phyloP scores from a whole-genome alignment of 768 basidiomycete species.

The Neoboletus brunneissimus region DNA sequence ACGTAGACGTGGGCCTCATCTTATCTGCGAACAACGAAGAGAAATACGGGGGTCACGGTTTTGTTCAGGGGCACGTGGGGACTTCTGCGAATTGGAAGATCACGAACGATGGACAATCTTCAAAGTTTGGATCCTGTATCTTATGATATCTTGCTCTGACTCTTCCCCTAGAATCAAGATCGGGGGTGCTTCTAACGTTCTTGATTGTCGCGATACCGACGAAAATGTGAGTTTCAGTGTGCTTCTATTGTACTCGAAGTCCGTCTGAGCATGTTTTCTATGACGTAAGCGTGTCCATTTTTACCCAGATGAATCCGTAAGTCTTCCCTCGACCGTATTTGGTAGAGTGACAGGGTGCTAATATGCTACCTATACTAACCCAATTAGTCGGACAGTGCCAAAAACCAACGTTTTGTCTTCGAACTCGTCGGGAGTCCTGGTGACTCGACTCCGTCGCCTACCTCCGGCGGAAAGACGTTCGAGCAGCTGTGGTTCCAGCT shows the following conservation, averaged over 20 bases:
- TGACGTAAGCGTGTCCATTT: neutral
- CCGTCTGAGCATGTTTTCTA: neutral
- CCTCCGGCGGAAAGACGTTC: neutral
- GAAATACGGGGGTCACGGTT: neutral
- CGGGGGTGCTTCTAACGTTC: neutral
- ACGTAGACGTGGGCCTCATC: neutral
- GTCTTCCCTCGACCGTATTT: neutral
- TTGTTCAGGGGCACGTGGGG: neutral
- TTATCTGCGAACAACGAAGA: neutral
- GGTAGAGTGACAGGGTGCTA: no score
- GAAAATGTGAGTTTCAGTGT: neutral
- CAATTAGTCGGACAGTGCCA: neutral
- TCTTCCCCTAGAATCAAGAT: neutral
- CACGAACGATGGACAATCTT: neutral
- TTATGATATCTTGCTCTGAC: neutral
- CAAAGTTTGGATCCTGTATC: neutral
- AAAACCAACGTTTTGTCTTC: neutral
- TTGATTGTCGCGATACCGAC: neutral
- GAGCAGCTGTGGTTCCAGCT: neutral
- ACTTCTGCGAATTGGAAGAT: neutral
- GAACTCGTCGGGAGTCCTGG: neutral
- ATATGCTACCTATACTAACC: no score
- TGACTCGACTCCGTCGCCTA: neutral
- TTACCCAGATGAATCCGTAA: neutral
- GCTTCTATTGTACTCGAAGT: neutral